These are phyloP conservation scores for Plenodomus tracheiphilus DNA, from an alignment of 2,329 filamentous ascomycete species.

Conservation along the genomic window DNA sequence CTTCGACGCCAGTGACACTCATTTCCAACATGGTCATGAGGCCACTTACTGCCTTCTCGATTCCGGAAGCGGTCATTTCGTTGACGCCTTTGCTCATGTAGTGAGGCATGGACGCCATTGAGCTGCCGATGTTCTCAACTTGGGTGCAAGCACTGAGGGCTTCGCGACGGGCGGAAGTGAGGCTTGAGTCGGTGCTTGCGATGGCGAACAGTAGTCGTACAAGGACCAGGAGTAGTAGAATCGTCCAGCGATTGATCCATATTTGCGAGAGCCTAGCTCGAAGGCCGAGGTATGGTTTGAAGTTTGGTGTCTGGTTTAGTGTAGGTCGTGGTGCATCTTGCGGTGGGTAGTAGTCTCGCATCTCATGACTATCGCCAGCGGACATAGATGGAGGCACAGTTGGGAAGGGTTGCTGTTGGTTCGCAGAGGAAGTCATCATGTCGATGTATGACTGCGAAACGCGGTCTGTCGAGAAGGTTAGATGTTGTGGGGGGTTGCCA, in stretches of 20 bases:
- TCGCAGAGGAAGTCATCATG: constrained; percentile 54
- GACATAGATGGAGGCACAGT: constrained; percentile 61
- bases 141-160: constrained; percentile 87
- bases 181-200: constrained; percentile 70
- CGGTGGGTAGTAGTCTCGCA: constrained; percentile 62
- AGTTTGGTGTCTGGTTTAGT: constrained; percentile 66
- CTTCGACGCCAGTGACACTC: constrained; percentile 79
- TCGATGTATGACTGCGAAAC: constrained; percentile 32
- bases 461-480: constrained; percentile 40
- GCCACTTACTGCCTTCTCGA: constrained; percentile 78
- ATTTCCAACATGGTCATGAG: constrained; percentile 79
- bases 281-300: constrained; percentile 91
- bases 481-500: constrained; percentile 16
- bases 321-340: constrained; percentile 60
- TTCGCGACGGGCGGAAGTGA: constrained; percentile 75
- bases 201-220: constrained; percentile 78
- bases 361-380: constrained; percentile 62
- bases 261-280: constrained; percentile 88
- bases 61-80: constrained; percentile 74
- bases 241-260: constrained; percentile 97
- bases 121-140: constrained; percentile 89
- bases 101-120: constrained; percentile 97
- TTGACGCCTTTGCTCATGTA: constrained; percentile 91
- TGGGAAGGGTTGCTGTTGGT: constrained; percentile 58
- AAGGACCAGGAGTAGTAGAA: constrained; percentile 84